Conservation (phyloP, 2,329 filamentous ascomycete genomes). For the Pseudodiploospora longispora region DNA sequence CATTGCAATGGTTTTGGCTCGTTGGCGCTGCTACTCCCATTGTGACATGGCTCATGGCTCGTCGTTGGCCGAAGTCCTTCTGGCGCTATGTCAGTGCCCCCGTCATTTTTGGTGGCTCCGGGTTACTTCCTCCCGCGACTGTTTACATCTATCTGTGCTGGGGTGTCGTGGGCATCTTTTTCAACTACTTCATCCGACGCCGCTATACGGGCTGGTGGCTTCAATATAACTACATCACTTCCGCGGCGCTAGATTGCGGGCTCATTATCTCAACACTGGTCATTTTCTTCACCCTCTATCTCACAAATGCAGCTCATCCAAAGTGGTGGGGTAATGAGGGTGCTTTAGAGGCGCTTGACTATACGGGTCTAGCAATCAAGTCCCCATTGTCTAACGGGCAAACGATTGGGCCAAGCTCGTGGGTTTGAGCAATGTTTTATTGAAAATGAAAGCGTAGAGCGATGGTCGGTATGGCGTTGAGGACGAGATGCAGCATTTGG, state of each 20-base stretch:
- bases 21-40: slow-evolving; percentile 56
- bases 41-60: slow-evolving; percentile 54
- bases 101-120: slow-evolving; percentile 58
- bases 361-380: slow-evolving; percentile 33
- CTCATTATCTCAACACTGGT: slow-evolving; percentile 58
- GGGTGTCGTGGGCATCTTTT: slow-evolving; percentile 58
- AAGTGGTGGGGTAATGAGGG: slow-evolving; percentile 55
- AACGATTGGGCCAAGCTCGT: slow-evolving; percentile 43
- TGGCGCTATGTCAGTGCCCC: slow-evolving; percentile 61
- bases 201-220: slow-evolving; percentile 66
- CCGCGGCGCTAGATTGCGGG: slow-evolving; percentile 62
- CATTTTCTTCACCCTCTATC: slow-evolving; percentile 60
- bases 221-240: slow-evolving; percentile 70
- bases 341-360: slow-evolving; percentile 40
- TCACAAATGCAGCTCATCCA: slow-evolving; percentile 48
- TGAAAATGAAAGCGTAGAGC: slow-evolving; percentile 1
- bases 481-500: background rate
- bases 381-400: slow-evolving; percentile 32
- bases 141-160: slow-evolving; percentile 65
- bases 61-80: slow-evolving; percentile 50
- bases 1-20: slow-evolving; percentile 64
- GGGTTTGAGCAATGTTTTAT: slow-evolving; percentile 29
- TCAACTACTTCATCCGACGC: slow-evolving; percentile 60
- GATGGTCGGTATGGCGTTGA: slow-evolving; percentile 4
- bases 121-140: slow-evolving; percentile 59